A percentile compares a stretch with the other conserved stretches of the same genome.
phyloP scores from a whole-genome alignment of 768 basidiomycete genomes.

The Rhodotorula kratochvilovae region DNA sequence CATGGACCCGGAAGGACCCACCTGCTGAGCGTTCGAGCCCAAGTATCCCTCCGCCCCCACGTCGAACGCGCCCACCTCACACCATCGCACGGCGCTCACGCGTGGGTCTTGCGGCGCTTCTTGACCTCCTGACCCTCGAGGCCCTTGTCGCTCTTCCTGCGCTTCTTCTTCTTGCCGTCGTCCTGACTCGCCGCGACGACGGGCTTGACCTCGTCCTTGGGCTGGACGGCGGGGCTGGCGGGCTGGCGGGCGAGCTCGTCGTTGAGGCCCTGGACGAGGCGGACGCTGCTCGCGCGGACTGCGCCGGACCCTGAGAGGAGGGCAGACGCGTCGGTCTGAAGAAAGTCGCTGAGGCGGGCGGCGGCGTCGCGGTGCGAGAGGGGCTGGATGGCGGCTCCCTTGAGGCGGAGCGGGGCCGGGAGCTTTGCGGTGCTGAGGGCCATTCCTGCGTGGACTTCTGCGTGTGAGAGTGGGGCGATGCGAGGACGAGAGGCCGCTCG shows the following conservation, averaged over 20 bases:
- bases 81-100: neutral
- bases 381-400: neutral
- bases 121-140: neutral
- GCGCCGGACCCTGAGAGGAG: constrained; percentile 23
- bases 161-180: constrained; percentile 17
- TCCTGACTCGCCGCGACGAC: neutral
- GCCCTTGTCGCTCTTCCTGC: constrained; percentile 11
- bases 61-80: too few relatives aligned
- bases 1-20: neutral
- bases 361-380: neutral
- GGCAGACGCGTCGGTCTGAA: neutral
- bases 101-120: constrained; percentile 24
- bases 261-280: constrained; percentile 21
- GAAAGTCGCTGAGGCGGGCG: constrained; percentile 6
- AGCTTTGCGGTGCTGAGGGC: constrained; percentile 11
- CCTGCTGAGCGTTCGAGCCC: neutral
- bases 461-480: neutral
- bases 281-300: constrained; percentile 11
- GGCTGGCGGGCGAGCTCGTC: neutral
- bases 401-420: constrained; percentile 20
- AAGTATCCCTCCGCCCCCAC: too few relatives aligned
- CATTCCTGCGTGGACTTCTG: constrained; percentile 2
- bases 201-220: neutral
- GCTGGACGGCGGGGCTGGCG: neutral
- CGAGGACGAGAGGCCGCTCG: neutral